Conservation (phyloP, 2,329 filamentous ascomycete species). For the Ophiosphaerella narmari region DNA sequence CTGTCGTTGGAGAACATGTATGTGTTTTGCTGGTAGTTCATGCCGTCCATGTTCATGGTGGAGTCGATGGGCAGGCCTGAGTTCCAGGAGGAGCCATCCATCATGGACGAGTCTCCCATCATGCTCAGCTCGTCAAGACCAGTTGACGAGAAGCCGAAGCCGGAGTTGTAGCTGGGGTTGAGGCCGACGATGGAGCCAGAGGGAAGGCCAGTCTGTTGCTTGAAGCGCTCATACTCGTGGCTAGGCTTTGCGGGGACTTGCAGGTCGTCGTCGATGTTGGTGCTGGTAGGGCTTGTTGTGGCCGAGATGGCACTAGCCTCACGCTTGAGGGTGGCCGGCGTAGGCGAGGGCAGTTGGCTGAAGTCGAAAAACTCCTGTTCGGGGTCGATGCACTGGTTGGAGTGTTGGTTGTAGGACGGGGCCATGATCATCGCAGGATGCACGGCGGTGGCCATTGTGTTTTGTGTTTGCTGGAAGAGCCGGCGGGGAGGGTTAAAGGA, state of each 20-base stretch:
- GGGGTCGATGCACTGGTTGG: constrained; percentile 47
- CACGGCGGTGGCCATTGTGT: constrained; percentile 43
- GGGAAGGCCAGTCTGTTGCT: constrained; percentile 92
- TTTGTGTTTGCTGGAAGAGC: constrained; percentile 15
- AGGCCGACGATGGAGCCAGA: constrained; percentile 81
- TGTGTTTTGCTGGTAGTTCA: constrained; percentile 58
- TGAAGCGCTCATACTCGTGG: constrained; percentile 93
- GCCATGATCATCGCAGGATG: constrained; percentile 44
- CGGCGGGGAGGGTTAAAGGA: constrained; percentile 14
- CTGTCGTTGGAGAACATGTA: constrained; percentile 62
- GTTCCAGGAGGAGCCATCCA: constrained; percentile 60
- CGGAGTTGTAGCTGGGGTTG: constrained; percentile 59
- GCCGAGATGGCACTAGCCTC: constrained; percentile 60
- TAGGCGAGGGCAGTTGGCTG: constrained; percentile 64
- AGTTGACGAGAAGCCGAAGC: constrained; percentile 61
- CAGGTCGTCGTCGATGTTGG: constrained; percentile 57
- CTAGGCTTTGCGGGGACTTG: constrained; percentile 76
- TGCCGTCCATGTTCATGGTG: constrained; percentile 70
- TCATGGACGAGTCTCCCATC: constrained; percentile 52
- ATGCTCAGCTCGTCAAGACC: constrained; percentile 72
- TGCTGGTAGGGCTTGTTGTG: constrained; percentile 60
- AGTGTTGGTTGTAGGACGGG: constrained; percentile 35
- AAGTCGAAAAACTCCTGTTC: constrained; percentile 57
- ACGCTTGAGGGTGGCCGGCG: constrained; percentile 56
- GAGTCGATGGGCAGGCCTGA: constrained; percentile 55